Base-by-base conservation (phyloP, 2,329 filamentous ascomycete genomes). In the Fusarium nematophilum region DNA sequence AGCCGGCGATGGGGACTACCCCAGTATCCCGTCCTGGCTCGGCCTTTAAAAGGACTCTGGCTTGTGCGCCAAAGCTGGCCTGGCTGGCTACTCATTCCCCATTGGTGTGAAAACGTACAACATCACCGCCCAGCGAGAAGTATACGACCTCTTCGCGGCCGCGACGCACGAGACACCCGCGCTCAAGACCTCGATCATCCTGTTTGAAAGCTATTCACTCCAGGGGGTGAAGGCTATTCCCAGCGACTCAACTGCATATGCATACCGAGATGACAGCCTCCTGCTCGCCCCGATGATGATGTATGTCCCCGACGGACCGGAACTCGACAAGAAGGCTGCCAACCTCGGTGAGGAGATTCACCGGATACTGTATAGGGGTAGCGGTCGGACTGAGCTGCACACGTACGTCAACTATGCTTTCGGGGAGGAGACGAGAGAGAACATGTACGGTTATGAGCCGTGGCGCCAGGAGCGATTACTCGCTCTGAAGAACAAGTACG, bases 181-280 rank as follows among this genome's bases (percentile, higher is more conserved):
- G 21, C 75, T 74, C 34, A 48, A 53, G 17, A 48, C 57, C 64
- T 72, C 73, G 14, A 72, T 84, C 39, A 79, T 84, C 72, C 78
- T 85, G 75, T 81, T 85, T 53, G 83, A 86, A 66, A 80, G 78
- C 18, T 86, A 85, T 68, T 75, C 81, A 2, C 66, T 66, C 9
- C 65, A 77, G 18, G 82, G 78, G 3, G 78, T 86, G 3, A 65
- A 76, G 46, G 70, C 68, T 0, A 63, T 81, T 31, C 57, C 68
- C 38, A 62, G 57, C 21, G 65, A 68, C 9, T 73, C 75, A 1
- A 75, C 76, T 3, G 81, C 82, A 1, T 85, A 78, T 52, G 75
- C 81, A 14, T 78, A 77, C 69, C 77, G 83, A 3, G 59, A 67
- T 2, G 77, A 80, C 45, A 78, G 79, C 60, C 61, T 83, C 6